Base-by-base conservation (phyloP, 306 rosid species). In the Elaeagnus macrophylla region DNA sequence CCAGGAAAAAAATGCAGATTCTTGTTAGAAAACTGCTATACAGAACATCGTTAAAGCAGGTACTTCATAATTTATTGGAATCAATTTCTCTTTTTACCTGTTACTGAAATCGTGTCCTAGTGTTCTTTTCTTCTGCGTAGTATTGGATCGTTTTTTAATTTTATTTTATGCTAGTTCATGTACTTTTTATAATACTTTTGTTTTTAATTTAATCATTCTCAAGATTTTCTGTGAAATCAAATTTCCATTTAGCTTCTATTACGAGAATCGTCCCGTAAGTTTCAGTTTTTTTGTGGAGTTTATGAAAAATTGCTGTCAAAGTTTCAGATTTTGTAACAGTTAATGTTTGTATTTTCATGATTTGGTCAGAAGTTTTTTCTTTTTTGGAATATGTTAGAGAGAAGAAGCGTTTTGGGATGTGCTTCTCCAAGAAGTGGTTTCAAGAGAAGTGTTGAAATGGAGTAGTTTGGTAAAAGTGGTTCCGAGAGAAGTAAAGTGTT, bases 1-100 rank as follows among this genome's bases (percentile, higher is more conserved):
- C 19, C 32, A 25, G 32, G 32, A 42, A 3, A 48, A 53, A 74
- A 75, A 89, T 89, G 94, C 78, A 66, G 75, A 19, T 73, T 56
- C 53, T 69, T 44, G 25, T 71, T 7, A 79, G 81, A 68, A 79
- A 72, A 62, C 61, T 89, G 15, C 56, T 58, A 17, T 81, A 53
- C 32, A 48, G 75, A 48, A 17, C 61, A 56, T 60, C 87, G 51
- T 54, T 37, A 62, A 73, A 60, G 60, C 79, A 77, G 47, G 95
- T 89, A 70, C 12, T 53, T 51, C 18, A 43, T 36, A 5, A 16
- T 13, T 55, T 32, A 25, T 25, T 25, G 32, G 32, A 25, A 25
- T 25, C 32, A 25, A 25, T 25, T 5, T 25, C 32, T 25, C n/a
- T n/a, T n/a, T 25, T 25, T 25, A 25, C 32, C 32, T 25, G 32